Base-by-base conservation (phyloP, 1,284 basidiomycete species). In the Melampsora larici-populina region DNA sequence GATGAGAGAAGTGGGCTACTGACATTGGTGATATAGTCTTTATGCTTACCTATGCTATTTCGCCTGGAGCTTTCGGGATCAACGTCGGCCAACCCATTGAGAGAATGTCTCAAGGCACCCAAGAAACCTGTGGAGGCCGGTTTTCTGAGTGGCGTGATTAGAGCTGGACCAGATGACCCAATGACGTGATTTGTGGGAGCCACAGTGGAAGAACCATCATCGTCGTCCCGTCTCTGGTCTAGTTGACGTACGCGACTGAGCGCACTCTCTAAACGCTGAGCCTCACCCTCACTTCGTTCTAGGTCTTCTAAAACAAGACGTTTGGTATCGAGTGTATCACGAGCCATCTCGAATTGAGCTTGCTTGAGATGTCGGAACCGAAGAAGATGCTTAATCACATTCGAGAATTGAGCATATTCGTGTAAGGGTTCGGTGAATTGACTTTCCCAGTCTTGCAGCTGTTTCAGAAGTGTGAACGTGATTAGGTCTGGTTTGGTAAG, bases 51-150 rank as follows among this genome's bases (percentile, higher is more conserved):
- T 80, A 99, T 98, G 78, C 90, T 90, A 81, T 91, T 97, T 78
- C 96, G 87, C 79, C 97, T 88, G 5, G 96, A 95, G 18, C 92
- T 92, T 85, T 98, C 97, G 0, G 97, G 95, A 85, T 99, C 97
- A 8, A 93, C 92, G 82, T 99, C 97, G 91, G 99, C 97, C 89
- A 99, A 95, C 13, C 93, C 93, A 81, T 96, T 94, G 79, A 99
- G 85, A 29, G 94, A 95, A 85, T 97, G 94, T 81, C 92, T 94
- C 73, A 99, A 86, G 8, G 97, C 96, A 81, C 90, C 94, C 60
- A 99, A 83, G 33, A 99, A 86, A 7, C 94, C 95, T 87, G 70
- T 58, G 66, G 72, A 70, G 29, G 62, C 43, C 13, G 68, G 64
- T 76, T 76, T 75, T 49, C 80, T 63, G 66, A 78, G 64, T 78